Conservation (phyloP, 768 basidiomycete genomes). For the Podaxis sp. region DNA sequence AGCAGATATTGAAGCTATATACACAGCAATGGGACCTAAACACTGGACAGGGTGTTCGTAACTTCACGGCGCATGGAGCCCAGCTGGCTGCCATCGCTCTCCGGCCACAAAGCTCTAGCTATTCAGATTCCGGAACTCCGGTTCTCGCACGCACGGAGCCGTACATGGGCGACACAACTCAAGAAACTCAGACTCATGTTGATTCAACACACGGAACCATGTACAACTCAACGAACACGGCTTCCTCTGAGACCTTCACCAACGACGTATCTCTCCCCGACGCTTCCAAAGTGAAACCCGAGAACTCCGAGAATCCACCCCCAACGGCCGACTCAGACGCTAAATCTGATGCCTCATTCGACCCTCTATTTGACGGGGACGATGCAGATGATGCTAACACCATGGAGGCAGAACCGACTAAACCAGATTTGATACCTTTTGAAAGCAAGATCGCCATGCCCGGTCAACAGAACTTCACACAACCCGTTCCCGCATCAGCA, state of each 20-base stretch:
- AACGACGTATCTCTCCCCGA: neutral
- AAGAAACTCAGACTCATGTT: constrained; percentile 2
- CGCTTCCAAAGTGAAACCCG: neutral
- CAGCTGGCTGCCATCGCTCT: constrained; percentile 83
- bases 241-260: neutral
- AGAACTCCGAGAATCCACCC: constrained; percentile 18
- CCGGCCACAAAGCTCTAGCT: constrained; percentile 46
- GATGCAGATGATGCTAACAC: constrained; percentile 53
- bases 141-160: constrained; percentile 9
- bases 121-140: constrained; percentile 15
- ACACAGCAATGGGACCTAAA: constrained; percentile 97
- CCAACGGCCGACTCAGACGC: constrained; percentile 48
- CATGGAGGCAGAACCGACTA: constrained; percentile 10
- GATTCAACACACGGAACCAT: neutral
- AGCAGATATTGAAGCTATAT: constrained; percentile 17
- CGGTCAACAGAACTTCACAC: constrained; percentile 14
- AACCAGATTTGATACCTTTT: constrained; percentile 4
- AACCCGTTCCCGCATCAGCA: constrained; percentile 16
- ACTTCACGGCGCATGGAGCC: constrained; percentile 78
- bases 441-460: constrained; percentile 18
- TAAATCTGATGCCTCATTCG: constrained; percentile 79
- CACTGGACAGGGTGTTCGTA: constrained; percentile 76
- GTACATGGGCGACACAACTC: neutral
- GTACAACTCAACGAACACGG: neutral
- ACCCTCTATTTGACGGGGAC: constrained; percentile 85